These are phyloP conservation scores for Nitzschia putrida DNA, from an alignment of 108 stramenopile species.

Conservation along the genomic window DNA sequence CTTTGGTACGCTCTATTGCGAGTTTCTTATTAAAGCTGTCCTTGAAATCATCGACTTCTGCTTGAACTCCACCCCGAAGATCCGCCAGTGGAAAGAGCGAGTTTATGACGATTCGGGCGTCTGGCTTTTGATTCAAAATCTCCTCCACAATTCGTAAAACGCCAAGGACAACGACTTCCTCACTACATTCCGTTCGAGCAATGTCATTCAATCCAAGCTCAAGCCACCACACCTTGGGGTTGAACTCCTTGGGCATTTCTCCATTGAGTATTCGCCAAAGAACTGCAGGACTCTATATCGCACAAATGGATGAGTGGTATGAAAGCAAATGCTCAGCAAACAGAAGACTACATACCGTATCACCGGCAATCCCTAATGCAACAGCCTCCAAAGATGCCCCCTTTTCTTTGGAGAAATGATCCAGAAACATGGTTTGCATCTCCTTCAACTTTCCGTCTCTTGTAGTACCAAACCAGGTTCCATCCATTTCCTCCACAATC, in stretches of 20 bases:
- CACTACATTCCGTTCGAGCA: slow-evolving; percentile 73
- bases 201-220: slow-evolving; percentile 83
- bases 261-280: slow-evolving; percentile 52
- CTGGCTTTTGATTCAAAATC: slow-evolving; percentile 59
- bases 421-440: slow-evolving; percentile 25
- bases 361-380: slow-evolving; percentile 71
- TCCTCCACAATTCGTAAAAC: slow-evolving; percentile 80
- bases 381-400: slow-evolving; percentile 31
- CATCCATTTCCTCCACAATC: slow-evolving; percentile 81
- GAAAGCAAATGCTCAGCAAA: not conserved
- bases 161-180: slow-evolving; percentile 78
- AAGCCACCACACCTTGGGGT: slow-evolving; percentile 86
- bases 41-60: slow-evolving; percentile 24
- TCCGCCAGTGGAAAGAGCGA: slow-evolving; percentile 74
- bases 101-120: slow-evolving; percentile 83
- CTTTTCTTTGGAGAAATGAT: slow-evolving; percentile 26
- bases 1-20: not conserved
- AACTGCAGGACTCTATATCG: slow-evolving; percentile 48
- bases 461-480: slow-evolving; percentile 73
- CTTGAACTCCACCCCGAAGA: slow-evolving; percentile 30
- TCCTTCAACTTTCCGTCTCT: slow-evolving; percentile 3
- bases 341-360: slow-evolving; percentile 44
- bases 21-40: slow-evolving; percentile 26
- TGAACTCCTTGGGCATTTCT: slow-evolving; percentile 69
- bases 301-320: slow-evolving; percentile 3